These are phyloP conservation scores for Podospora sp. DNA, from an alignment of 495 filamentous ascomycete species.

Conservation along the genomic window DNA sequence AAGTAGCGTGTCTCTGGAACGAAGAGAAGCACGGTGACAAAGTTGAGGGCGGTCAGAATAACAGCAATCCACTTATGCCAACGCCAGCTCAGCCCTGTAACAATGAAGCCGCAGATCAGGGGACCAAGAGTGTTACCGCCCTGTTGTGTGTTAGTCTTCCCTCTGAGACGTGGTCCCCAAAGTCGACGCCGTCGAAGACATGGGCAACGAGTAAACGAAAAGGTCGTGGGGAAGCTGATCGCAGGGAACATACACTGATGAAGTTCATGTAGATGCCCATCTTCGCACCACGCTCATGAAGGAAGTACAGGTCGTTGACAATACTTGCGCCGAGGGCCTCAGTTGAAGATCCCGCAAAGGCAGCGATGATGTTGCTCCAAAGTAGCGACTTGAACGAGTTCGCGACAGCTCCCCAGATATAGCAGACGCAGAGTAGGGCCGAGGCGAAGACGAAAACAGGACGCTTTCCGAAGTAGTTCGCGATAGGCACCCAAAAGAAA, in stretches of 20 bases:
- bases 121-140: conserved; percentile 45
- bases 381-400: conserved; percentile 37
- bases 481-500: conserved; percentile 59
- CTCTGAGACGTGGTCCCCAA: no score
- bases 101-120: conserved; percentile 45
- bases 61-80: conserved; percentile 44
- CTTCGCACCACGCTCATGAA: conserved; percentile 45
- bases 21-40: conserved; percentile 39
- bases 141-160: no score
- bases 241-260: conserved; percentile 22
- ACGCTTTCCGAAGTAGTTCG: conserved; percentile 58
- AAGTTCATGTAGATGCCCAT: conserved; percentile 48
- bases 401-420: conserved; percentile 37
- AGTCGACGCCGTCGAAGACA: no score
- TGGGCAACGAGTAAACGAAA: no score
- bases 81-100: conserved; percentile 42
- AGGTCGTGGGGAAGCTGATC: no score
- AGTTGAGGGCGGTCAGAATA: conserved; percentile 38
- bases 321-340: conserved; percentile 43
- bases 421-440: conserved; percentile 37
- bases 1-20: conserved; percentile 46
- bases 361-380: conserved; percentile 40
- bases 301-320: conserved; percentile 47
- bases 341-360: conserved; percentile 42
- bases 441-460: conserved; percentile 52